Evolutionary conservation across 768 basidiomycete genomes (phyloP), one percentile per base, ranked within the genome.

Genomic region (Podaxis sp.): DNA sequence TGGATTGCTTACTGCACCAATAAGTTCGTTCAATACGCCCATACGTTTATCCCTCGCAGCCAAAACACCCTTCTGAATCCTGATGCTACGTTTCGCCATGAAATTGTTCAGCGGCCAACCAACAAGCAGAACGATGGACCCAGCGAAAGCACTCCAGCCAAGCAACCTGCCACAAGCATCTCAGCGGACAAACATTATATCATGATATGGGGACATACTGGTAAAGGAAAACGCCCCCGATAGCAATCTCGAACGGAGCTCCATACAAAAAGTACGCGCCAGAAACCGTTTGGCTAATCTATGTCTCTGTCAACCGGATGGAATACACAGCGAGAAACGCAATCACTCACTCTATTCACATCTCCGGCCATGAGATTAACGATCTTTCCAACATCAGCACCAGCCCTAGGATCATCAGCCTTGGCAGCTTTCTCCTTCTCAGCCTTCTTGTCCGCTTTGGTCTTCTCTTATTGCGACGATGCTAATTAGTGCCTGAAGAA

Each of bases 341-440:
- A 9, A 22, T 29, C 15, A 70, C 74, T 41, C 52, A 84, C 80
- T 53, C 80, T 75, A 68, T 87, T 89, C 2, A 87, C 86, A 70
- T 93, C 91, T 6, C 84, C 86, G 13, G 90, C 86, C 93, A 96
- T 96, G 38, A 95, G 74, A 66, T 93, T 93, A 59, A 95, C 91
- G 57, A 96, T 92, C 72, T 95, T 94, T 12, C 94, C 94, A 12
- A 91, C 80, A 70, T 94, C 91, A 7, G 94, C 94, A 15, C 92
- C 90, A 0, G 88, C 83, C 66, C 85, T 88, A 1, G 87, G 84
- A 33, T 91, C 81, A 50, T 82, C 79, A 12, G 74, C 41, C 8
- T 43, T 43, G 13, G 13, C 41, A 24, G 49, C 72, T 50, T 75
- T 77, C 59, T 76, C 77, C 60, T 77, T 77, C 55, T 77, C 78